Evolutionary conservation across 2,329 filamentous ascomycete genomes (phyloP), one percentile per base, ranked within the genome.

Genomic region (Lithohypha guttulata): DNA sequence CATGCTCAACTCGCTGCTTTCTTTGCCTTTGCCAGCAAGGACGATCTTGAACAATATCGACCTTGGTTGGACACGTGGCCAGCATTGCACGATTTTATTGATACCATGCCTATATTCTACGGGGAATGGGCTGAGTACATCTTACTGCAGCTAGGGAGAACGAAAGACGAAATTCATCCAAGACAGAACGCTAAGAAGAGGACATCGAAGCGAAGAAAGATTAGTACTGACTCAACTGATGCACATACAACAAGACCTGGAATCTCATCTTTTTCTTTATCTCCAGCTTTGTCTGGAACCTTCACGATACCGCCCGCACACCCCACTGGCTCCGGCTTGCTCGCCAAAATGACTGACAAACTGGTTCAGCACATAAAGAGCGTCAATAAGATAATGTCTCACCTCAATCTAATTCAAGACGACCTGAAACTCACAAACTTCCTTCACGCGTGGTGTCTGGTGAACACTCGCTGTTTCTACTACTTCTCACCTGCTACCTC

Each of bases 31-130:
- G 43, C 41, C 10, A 19, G 35, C 15, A 32, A 37, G 9, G 30
- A 45, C 7, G 23, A 36, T 6, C 29, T 32, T 15, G 30, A 43
- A 18, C 21, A 32, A 15, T 35, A 41, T 26, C 22, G 33, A 18
- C 15, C 17, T 3, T 49, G 46, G 46, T 42, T 42, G 36, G 44
- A 41, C 21, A 49, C 46, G 7, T 49, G 46, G 46, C 46, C 46
- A 8, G 19, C 13, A 17, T n/a, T 44, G 26, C 17, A 33, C 2
- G 44, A 46, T 13, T 49, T 49, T 23, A 34, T 31, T 10, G 30
- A 37, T 8, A 33, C 22, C 23, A 45, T 47, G 39, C 44, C 44
- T 2, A 25, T 46, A 11, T 37, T 44, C 23, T 49, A 44, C 44
- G 25, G 34, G 11, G 13, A 19, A 14, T 49, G 46, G 44, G 25